phyloP scores from a whole-genome alignment of 805 yeast genomes.

The Wickerhamomyces xylosicus region DNA sequence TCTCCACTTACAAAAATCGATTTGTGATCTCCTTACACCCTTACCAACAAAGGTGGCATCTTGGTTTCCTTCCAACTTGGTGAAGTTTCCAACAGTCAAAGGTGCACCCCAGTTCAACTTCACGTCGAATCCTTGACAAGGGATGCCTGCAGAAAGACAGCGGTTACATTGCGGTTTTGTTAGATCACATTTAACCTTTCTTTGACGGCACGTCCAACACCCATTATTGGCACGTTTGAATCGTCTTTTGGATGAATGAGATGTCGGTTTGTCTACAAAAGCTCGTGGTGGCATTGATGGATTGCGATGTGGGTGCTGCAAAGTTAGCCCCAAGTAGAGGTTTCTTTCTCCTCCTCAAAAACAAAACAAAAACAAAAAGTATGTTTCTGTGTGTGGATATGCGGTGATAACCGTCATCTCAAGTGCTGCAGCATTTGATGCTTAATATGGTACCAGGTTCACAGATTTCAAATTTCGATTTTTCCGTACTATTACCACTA shows the following conservation, averaged over 20 bases:
- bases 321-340: neutral
- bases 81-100: conserved; percentile 31
- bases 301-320: neutral
- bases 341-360: neutral
- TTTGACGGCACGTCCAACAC: conserved; percentile 80
- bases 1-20: conserved; percentile 35
- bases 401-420: too few species aligned
- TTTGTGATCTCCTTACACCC: conserved; percentile 49
- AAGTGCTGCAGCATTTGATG: too few species aligned
- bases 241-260: too few species aligned
- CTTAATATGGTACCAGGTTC: too few species aligned
- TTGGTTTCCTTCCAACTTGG: conserved; percentile 13
- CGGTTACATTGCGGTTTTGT: conserved; percentile 56
- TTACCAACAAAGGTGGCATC: conserved; percentile 1
- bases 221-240: conserved; percentile 33
- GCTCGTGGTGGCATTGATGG: neutral
- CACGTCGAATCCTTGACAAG: conserved; percentile 76
- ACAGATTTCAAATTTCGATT: too few species aligned
- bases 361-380: too few species aligned
- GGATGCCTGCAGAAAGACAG: conserved; percentile 53
- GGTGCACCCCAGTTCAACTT: conserved; percentile 67
- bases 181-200: conserved; percentile 77
- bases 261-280: conserved; percentile 2
- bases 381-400: neutral
- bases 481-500: too few species aligned